Evolutionary conservation across 169 alveolate species (phyloP).

Genomic region (Cryptosporidium sp.): DNA sequence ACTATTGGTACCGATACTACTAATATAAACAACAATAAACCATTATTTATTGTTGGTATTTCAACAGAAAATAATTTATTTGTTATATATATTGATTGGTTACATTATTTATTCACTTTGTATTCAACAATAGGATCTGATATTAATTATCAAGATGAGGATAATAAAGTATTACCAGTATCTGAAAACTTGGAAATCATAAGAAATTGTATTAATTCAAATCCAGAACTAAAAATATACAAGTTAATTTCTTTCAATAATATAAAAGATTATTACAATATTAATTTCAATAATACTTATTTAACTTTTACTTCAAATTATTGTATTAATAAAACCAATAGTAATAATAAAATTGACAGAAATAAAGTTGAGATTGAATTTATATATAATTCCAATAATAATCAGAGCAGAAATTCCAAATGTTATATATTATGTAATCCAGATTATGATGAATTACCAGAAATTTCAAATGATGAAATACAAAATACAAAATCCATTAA

Average conservation of each 20-base stretch:
- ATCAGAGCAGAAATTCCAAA: background rate
- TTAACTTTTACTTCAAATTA: background rate
- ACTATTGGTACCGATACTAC: too few species aligned
- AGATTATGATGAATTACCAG: conserved; percentile 43
- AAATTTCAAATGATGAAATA: background rate
- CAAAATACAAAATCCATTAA: background rate
- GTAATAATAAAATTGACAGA: background rate
- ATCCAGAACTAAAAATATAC: background rate
- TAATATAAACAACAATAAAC: background rate
- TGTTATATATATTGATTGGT: conserved; percentile 46
- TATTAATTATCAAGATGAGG: background rate
- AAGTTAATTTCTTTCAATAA: too few species aligned
- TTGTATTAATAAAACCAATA: background rate
- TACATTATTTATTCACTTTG: conserved; percentile 34
- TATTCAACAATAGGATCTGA: background rate
- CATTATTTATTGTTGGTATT: conserved; percentile 21
- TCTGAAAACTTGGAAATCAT: conserved; percentile 25
- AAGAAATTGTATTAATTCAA: background rate
- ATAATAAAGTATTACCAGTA: conserved; percentile 1
- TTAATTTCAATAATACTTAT: background rate
- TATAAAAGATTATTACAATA: background rate
- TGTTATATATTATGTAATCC: conserved; percentile 6
- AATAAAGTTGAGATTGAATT: background rate
- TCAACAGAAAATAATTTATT: background rate
- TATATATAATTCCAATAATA: background rate